Conservation (phyloP, 73 alveolate genomes). For the Symbiodinium natans region DNA sequence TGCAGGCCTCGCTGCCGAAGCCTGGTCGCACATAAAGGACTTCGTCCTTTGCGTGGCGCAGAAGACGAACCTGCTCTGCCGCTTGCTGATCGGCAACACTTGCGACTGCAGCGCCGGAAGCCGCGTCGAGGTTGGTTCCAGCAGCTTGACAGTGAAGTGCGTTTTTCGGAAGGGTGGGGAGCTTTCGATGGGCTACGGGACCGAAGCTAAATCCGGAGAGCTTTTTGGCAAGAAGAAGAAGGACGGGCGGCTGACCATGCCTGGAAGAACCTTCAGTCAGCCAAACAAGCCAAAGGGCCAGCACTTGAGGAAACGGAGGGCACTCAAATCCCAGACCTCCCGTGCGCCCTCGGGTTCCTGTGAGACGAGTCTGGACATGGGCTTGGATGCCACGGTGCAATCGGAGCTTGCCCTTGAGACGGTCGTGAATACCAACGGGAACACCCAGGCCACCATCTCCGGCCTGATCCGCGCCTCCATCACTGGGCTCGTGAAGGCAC, state of each 20-base stretch:
- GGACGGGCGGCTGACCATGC: not conserved
- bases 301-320: not conserved
- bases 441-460: not conserved
- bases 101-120: conserved; percentile 33
- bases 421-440: not conserved
- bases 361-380: not conserved
- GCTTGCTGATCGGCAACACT: not conserved
- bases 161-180: no score
- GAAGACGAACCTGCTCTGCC: not conserved
- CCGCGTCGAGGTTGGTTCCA: not conserved
- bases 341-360: not conserved
- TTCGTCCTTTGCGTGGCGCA: not conserved
- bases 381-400: not conserved
- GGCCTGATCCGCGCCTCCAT: not conserved
- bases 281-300: not conserved
- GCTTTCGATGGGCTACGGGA: not conserved
- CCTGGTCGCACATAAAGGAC: not conserved
- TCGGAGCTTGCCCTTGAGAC: not conserved
- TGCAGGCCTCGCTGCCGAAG: not conserved
- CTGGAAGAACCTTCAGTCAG: not conserved
- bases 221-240: not conserved
- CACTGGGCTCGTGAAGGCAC: not conserved
- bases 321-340: not conserved
- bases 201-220: not conserved
- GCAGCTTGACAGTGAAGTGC: not conserved